These are phyloP conservation scores for Heliamphora pulchella DNA, from an alignment of 179 eudicot genomes.

Conservation along the genomic window DNA sequence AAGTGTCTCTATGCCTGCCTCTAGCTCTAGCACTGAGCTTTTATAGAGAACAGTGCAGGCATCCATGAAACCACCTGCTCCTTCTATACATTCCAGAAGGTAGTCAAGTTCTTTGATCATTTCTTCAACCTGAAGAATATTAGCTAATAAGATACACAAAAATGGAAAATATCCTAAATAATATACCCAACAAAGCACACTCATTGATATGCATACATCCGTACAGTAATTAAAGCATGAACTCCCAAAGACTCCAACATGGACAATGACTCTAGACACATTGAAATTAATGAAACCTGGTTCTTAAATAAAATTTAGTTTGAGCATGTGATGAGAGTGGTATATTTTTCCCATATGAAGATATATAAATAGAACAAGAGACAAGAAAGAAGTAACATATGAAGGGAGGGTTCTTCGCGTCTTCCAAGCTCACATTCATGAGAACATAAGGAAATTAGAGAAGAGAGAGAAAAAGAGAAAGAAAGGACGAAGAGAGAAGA, in stretches of 20 bases:
- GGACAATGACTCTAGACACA: not conserved
- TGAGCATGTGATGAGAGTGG: not conserved
- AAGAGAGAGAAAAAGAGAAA: not conserved
- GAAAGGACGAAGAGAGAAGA: not conserved
- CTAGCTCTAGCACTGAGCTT: slow-evolving; percentile 43
- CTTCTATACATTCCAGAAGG: slow-evolving; percentile 65
- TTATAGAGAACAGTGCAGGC: slow-evolving; percentile 44
- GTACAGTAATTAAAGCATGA: not conserved
- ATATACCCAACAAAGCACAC: not conserved
- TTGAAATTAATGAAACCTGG: not conserved
- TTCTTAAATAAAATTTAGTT: not conserved
- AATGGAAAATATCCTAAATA: not conserved
- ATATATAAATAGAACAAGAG: not conserved
- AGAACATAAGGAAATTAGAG: not conserved
- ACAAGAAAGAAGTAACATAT: not conserved
- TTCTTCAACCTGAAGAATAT: slow-evolving; percentile 58
- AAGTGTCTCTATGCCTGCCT: slow-evolving; percentile 46
- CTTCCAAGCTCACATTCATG: not conserved
- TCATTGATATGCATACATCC: not conserved
- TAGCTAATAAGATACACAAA: slow-evolving; percentile 12
- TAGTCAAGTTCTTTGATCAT: slow-evolving; percentile 69
- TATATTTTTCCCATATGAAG: not conserved
- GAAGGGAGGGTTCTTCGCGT: not conserved
- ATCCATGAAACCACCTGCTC: slow-evolving; percentile 62
- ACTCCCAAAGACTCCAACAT: not conserved